Evolutionary conservation across 805 yeast genomes (phyloP), one percentile per base, ranked within the genome.

Genomic region (Scheffersomyces ergatensis): DNA sequence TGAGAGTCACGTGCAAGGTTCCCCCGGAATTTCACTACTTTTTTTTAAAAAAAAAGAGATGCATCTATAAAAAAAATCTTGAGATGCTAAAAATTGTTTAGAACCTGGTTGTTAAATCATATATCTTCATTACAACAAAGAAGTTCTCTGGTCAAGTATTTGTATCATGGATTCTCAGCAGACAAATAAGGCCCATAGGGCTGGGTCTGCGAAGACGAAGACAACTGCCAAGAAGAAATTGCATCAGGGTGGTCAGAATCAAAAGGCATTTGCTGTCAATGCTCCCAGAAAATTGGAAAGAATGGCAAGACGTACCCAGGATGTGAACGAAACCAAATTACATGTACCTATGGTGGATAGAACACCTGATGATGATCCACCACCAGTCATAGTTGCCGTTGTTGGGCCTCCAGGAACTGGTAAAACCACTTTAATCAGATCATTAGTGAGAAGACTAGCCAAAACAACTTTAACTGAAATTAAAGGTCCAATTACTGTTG

Each of bases 341-440:
- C 98, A 93, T 71, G 97, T 90, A 16, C 98, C 99, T 13, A 90
- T 93, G 97, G 85, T 93, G 37, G 96, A 93, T 60, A 75, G 98
- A 51, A 89, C 97, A 0, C 97, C 98, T 0, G 98, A 92, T 42
- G 97, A 92, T 56, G 95, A 88, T 51, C 97, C 98, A 3, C 97
- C 97, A 16, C 99, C 99, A 32, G 84, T 93, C 17, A 82, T 93
- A 42, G 89, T 93, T 18, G 97, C 97, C 0, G 96, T 93, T 6
- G 97, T 93, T 11, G 99, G 99, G 0, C 99, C 99, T 11, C 96
- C 96, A 8, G 99, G 99, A 13, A 93, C 98, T 0, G 99, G 99
- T 49, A 93, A 93, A 59, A 81, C 97, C 13, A 92, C 98, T 0
- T 72, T 93, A 55, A 88, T 93, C 55, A 84, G 89, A 60, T 89